These are phyloP conservation scores for Ophiostoma ips DNA, from an alignment of 2,329 filamentous ascomycete species.

Conservation along the genomic window DNA sequence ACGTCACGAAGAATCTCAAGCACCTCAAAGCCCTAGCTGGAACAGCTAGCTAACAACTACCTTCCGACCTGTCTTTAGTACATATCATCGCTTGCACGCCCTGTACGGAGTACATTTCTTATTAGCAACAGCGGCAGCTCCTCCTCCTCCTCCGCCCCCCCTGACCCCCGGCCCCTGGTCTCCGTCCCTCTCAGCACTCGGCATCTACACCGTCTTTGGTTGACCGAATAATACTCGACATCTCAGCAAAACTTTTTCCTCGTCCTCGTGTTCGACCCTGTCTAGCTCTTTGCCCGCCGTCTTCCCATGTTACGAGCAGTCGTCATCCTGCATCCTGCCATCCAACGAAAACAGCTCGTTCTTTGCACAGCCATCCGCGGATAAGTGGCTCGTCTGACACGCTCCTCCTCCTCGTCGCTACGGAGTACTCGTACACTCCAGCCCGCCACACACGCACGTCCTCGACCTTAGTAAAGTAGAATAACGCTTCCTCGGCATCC, in stretches of 20 bases:
- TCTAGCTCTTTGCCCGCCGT: neutral
- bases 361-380: conserved; percentile 9
- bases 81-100: too few species aligned
- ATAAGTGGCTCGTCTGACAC: neutral
- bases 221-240: too few species aligned
- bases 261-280: neutral
- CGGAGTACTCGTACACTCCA: too few species aligned
- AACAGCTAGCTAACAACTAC: neutral
- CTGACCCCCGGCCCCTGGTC: too few species aligned
- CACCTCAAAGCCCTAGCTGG: neutral
- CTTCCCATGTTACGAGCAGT: conserved; percentile 5
- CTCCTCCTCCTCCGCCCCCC: too few species aligned
- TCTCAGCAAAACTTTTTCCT: neutral
- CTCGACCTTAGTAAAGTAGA: neutral
- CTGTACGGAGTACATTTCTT: too few species aligned
- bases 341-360: conserved; percentile 2
- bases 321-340: conserved; percentile 8
- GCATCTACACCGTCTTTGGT: too few species aligned
- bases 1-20: neutral
- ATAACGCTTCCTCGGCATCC: neutral
- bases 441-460: neutral
- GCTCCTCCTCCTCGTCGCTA: neutral
- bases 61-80: too few species aligned
- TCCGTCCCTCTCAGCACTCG: too few species aligned
- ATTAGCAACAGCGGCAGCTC: too few species aligned